These are phyloP conservation scores for Cicer bijugum DNA, from an alignment of 306 rosid species.

Conservation along the genomic window DNA sequence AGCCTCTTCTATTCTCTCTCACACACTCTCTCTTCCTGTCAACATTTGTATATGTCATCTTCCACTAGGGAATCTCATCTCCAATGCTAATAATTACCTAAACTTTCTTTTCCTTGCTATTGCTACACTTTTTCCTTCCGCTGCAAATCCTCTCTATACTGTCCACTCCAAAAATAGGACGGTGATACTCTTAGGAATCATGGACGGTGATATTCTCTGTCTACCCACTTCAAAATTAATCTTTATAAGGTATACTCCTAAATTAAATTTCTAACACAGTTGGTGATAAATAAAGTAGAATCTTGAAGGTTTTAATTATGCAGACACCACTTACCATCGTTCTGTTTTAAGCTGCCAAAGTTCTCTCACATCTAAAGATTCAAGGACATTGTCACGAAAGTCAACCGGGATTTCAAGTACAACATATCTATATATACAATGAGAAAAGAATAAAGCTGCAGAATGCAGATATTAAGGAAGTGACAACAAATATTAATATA, in stretches of 20 bases:
- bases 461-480: constrained; percentile 14
- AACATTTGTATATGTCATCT: constrained; percentile 76
- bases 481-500: not conserved
- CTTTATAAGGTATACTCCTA: not conserved
- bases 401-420: constrained; percentile 20
- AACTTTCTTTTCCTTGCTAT: constrained; percentile 62
- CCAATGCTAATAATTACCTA: constrained; percentile 62
- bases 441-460: constrained; percentile 7
- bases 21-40: constrained; percentile 47
- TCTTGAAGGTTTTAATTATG: not conserved
- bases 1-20: constrained; percentile 67
- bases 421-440: not conserved
- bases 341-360: constrained; percentile 18
- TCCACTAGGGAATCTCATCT: constrained; percentile 76
- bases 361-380: not conserved
- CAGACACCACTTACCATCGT: not conserved
- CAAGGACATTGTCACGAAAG: not conserved
- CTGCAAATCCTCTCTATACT: constrained; percentile 47
- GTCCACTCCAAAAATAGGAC: constrained; percentile 28
- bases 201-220: constrained; percentile 12
- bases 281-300: not conserved
- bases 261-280: not conserved
- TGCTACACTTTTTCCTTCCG: constrained; percentile 50
- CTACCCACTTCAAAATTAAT: constrained; percentile 27
- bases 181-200: constrained; percentile 2